Base-by-base conservation (phyloP, 2,329 filamentous ascomycete species). In the Diaporthe caulivora region DNA sequence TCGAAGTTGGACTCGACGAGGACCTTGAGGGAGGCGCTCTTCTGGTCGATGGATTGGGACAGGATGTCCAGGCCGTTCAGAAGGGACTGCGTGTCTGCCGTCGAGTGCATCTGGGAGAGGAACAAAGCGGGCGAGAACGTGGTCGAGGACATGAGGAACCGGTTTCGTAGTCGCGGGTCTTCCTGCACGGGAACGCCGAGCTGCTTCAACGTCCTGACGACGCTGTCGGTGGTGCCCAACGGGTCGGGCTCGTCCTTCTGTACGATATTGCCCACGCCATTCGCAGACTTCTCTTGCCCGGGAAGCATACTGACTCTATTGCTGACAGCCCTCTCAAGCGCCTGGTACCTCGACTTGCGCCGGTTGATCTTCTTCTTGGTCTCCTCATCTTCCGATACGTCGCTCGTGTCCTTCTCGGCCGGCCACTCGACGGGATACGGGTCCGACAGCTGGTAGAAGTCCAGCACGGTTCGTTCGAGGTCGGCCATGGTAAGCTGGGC, bases 1-100 rank as follows among this genome's bases (percentile, higher is more conserved):
- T 99, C 97, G 81, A 99, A 99, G 82, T 99, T 99, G 76, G 94
- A 96, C 83, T 99, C 97, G 31, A 99, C 97, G 24, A 99, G 89
- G 15, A 97, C 94, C 81, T 99, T 99, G 75, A 99, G 89, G 5
- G 95, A 98, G 0, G 96, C 97, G 0, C 96, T 98, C 83, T 99
- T 99, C 84, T 98, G 94, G 79, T 98, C 97, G 79, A 99, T 99
- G 0, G 96, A 98, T 75, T 91, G 90, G 24, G 95, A 97, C 26
- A 99, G 90, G 74, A 93, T 92, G 77, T 98, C 93, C 26, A 99
- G 89, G 3, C 97, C 97, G 64, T 90, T 87, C 17, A 98, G 87
- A 1, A 99, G 87, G 58, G 92, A 91, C 77, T 95, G 90, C 0
- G 95, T 98, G 71, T 96, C 95, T 71, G 94, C 96, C 62, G 92